These are phyloP conservation scores for Nelumbo lutea DNA, from an alignment of 164 flowering plant genomes.

Conservation along the genomic window DNA sequence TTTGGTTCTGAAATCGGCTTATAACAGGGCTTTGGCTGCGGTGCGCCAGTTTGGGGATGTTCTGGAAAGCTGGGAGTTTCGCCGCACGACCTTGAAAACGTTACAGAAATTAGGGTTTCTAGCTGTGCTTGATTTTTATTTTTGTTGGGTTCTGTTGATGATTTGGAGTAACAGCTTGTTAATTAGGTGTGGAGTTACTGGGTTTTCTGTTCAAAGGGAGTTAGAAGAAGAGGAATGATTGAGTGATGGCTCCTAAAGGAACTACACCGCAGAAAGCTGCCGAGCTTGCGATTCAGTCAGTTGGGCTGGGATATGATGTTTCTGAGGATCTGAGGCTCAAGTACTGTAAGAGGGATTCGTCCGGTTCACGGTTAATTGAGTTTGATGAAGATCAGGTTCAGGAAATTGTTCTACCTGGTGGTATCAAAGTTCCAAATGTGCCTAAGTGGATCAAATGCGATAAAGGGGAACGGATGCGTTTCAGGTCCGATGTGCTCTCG, in stretches of 20 bases:
- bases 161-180: not conserved
- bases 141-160: not conserved
- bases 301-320: slow-evolving; percentile 82
- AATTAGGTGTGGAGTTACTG: not conserved
- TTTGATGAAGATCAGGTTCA: slow-evolving; percentile 51
- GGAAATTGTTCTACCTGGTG: slow-evolving; percentile 76
- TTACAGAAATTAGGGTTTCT: not conserved
- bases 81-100: not conserved
- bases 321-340: slow-evolving; percentile 69
- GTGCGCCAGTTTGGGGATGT: not conserved
- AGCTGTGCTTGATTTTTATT: not conserved
- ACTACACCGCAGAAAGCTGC: slow-evolving; percentile 58
- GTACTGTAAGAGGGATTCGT: slow-evolving; percentile 57
- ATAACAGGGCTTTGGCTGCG: no score
- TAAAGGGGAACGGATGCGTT: slow-evolving; percentile 88
- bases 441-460: slow-evolving; percentile 82
- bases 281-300: slow-evolving; percentile 63
- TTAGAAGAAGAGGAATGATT: slow-evolving; percentile 12
- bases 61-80: not conserved
- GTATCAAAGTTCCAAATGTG: slow-evolving; percentile 52
- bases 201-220: not conserved
- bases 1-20: no score
- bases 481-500: slow-evolving; percentile 80
- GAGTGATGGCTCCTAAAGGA: slow-evolving; percentile 43
- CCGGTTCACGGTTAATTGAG: slow-evolving; percentile 58